Evolutionary conservation across 1,284 basidiomycete species (phyloP).

Genomic region (Clitocybe nebularis): DNA sequence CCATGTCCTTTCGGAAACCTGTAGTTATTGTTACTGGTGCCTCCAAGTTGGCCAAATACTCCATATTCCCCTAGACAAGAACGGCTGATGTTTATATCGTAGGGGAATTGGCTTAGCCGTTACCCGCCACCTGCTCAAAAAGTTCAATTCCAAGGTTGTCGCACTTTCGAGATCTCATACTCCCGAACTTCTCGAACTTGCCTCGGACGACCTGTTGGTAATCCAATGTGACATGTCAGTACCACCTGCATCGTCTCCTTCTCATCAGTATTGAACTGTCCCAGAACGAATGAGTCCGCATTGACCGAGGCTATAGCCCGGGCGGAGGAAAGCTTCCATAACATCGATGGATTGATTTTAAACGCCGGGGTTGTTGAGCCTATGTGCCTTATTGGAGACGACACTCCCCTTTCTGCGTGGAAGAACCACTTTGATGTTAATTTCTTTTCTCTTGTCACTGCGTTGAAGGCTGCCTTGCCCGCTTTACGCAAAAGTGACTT

Average conservation of each 20-base stretch:
- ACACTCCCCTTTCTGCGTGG: slow-evolving; percentile 44
- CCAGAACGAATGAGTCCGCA: slow-evolving; percentile 57
- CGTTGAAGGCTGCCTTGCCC: slow-evolving; percentile 64
- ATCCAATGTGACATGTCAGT: slow-evolving; percentile 74
- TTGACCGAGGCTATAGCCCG: slow-evolving; percentile 47
- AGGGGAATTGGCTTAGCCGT: slow-evolving; percentile 85
- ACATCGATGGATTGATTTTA: slow-evolving; percentile 73
- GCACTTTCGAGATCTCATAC: slow-evolving; percentile 71
- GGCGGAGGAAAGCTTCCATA: slow-evolving; percentile 48
- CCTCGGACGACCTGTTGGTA: slow-evolving; percentile 44
- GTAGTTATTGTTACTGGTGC: slow-evolving; percentile 74
- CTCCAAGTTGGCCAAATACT: slow-evolving; percentile 51
- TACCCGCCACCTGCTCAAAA: slow-evolving; percentile 56
- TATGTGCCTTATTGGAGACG: slow-evolving; percentile 35
- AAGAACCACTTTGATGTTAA: slow-evolving; percentile 75
- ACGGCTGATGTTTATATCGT: slow-evolving; percentile 12
- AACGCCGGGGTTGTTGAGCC: slow-evolving; percentile 71
- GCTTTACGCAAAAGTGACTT: slow-evolving; percentile 56
- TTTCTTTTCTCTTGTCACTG: slow-evolving; percentile 75
- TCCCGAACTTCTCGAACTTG: slow-evolving; percentile 57
- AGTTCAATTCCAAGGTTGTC: slow-evolving; percentile 64
- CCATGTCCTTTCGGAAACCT: slow-evolving; percentile 29
- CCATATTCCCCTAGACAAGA: slow-evolving; percentile 4
- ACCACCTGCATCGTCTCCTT: slow-evolving; percentile 10
- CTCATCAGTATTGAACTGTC: slow-evolving; percentile 16